Evolutionary conservation across 2,329 filamentous ascomycete genomes (phyloP).

Genomic region (Penicillium sp.): DNA sequence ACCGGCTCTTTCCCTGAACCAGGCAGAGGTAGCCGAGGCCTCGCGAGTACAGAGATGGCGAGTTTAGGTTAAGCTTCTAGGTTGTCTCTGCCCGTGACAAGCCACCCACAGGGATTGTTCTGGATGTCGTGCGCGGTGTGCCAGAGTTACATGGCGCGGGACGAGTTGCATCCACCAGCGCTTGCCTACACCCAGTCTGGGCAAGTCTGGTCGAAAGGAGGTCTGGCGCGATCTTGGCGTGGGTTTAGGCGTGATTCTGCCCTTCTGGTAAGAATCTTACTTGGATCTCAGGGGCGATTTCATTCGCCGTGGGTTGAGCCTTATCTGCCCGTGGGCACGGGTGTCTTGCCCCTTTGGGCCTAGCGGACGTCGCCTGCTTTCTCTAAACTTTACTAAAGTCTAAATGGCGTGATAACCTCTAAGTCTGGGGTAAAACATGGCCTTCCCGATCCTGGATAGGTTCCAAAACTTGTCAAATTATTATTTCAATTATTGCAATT

Average conservation of each 20-base stretch:
- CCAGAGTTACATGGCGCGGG: slow-evolving; percentile 9
- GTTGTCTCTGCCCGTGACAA: not conserved
- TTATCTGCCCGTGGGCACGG: slow-evolving; percentile 14
- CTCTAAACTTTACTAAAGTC: not conserved
- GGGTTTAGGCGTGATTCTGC: not conserved
- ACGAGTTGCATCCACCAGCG: slow-evolving; percentile 4
- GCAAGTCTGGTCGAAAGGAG: not conserved
- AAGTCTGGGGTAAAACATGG: slow-evolving; percentile 16
- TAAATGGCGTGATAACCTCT: slow-evolving; percentile 8
- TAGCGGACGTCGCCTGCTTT: not conserved
- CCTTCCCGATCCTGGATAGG: not conserved
- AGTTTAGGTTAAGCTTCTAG: slow-evolving; percentile 9
- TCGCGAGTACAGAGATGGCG: not conserved
- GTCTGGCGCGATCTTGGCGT: not conserved
- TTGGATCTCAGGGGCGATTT: not conserved
- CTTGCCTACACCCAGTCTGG: not conserved
- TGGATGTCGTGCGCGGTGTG: not conserved
- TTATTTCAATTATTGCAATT: not conserved
- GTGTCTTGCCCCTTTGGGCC: not conserved
- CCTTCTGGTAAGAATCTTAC: not conserved
- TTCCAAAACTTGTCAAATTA: not conserved
- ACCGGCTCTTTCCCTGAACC: not conserved
- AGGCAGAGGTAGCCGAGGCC: not conserved
- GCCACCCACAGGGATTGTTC: not conserved
- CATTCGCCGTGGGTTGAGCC: slow-evolving; percentile 1